Base-by-base conservation (phyloP, 495 filamentous ascomycete species). In the Podospora tetraspora region DNA sequence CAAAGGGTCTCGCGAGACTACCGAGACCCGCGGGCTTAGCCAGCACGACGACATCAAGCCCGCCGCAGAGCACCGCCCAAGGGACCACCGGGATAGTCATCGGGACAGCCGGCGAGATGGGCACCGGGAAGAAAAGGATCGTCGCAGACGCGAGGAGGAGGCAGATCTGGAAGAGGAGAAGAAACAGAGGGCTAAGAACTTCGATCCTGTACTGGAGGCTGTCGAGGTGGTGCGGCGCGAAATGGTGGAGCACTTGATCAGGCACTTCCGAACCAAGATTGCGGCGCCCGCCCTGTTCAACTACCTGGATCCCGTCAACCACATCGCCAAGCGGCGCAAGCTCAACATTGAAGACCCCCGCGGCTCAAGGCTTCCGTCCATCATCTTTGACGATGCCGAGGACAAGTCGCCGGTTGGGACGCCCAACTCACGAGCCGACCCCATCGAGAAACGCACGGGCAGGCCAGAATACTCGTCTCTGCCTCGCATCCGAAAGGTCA, bases 171-270 rank as follows among this genome's bases (percentile, higher is more conserved):
- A 96, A 68, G 90, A 94, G 71, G 93, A 97, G 73, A 97, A 93
- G 76, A 88, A 86, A 69, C 88, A 93, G 68, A 81, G 94, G 59
- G 94, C 92, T 1, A 85, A 87, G 70, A 89, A 93, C 69, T 83
- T 97, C 63, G 94, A 99, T 74, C 93, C 94, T 56, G 90, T 92
- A n/a, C 81, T 82, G 22, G 94, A 92, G 72, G 92, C 95, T 56
- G 79, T 91, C 22, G 87, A 93, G 34, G 85, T 90, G 62, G 84
- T 97, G 19, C 85, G 88, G 60, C 86, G 85, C n/a, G 93, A 97
- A 74, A 81, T 98, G 74, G 89, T 85, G 67, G 88, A 93, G 72
- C 92, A 94, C 75, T 79, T 99, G 22, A 84, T 98, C 63, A 89
- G 89, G 71, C 91, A 96, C 75, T 89, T 96, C 70, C 91, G 92